These are phyloP conservation scores for Penicillium sp. DNA, from an alignment of 2,329 filamentous ascomycete species.

Conservation along the genomic window DNA sequence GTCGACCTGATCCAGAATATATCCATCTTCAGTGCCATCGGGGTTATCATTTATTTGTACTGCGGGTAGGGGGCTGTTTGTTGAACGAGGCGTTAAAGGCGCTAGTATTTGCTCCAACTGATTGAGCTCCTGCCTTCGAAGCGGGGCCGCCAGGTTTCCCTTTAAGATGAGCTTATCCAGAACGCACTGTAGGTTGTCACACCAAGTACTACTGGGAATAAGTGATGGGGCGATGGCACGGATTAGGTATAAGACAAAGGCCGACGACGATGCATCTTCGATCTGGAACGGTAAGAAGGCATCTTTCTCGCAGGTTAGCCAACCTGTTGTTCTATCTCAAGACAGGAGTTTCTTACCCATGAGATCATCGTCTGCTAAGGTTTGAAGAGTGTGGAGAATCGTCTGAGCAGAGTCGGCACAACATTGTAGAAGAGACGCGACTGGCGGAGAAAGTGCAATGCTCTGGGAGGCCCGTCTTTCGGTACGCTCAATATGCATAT, in stretches of 20 bases:
- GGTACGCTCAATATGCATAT: conserved; percentile 26
- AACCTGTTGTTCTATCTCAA: too few relatives aligned
- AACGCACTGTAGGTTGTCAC: conserved; percentile 37
- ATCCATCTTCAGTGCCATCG: conserved; percentile 11
- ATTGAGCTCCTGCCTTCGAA: conserved; percentile 39
- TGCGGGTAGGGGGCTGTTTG: conserved; percentile 6
- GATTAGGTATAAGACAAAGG: conserved; percentile 42
- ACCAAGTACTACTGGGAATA: conserved; percentile 38
- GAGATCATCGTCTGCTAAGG: conserved; percentile 23
- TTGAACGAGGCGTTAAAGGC: conserved; percentile 32
- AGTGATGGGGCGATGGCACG: conserved; percentile 33
- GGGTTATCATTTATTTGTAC: neutral
- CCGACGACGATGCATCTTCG: conserved; percentile 44
- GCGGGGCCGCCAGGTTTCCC: conserved; percentile 39
- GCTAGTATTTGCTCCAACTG: conserved; percentile 40
- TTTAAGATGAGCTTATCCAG: conserved; percentile 41
- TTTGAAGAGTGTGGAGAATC: conserved; percentile 26
- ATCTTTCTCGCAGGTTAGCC: conserved; percentile 14
- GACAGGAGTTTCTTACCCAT: conserved; percentile 13
- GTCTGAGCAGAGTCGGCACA: conserved; percentile 28
- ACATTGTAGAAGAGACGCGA: conserved; percentile 26
- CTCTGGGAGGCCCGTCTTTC: conserved; percentile 17
- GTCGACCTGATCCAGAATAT: conserved; percentile 18
- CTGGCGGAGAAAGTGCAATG: conserved; percentile 16
- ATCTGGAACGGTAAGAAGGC: conserved; percentile 45